Conservation (phyloP, 768 basidiomycete genomes). For the Leucosporidium yakuticum region DNA sequence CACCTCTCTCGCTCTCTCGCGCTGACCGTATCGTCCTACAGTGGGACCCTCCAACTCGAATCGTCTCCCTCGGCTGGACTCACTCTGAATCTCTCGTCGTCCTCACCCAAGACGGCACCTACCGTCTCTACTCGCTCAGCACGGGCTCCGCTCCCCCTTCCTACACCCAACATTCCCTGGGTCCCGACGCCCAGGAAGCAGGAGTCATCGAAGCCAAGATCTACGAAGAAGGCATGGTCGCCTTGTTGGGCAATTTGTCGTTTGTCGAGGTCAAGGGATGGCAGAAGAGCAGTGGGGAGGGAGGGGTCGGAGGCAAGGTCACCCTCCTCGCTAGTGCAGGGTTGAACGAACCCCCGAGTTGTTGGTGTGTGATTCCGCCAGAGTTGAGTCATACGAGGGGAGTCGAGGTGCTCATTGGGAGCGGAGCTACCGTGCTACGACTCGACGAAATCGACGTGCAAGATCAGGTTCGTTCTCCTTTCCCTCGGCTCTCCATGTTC, state of each 20-base stretch:
- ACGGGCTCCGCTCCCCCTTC: slow-evolving; percentile 43
- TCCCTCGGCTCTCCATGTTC: not conserved
- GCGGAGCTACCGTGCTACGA: slow-evolving; percentile 68
- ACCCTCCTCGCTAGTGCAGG: slow-evolving; percentile 47
- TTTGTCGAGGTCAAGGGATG: slow-evolving; percentile 84
- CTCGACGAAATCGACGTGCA: slow-evolving; percentile 83
- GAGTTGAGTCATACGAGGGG: slow-evolving; percentile 84
- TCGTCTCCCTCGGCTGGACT: slow-evolving; percentile 53
- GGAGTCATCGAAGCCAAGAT: slow-evolving; percentile 72
- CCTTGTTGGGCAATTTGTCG: slow-evolving; percentile 65
- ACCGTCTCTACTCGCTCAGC: slow-evolving; percentile 61
- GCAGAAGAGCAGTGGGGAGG: slow-evolving; percentile 39
- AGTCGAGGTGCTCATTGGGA: slow-evolving; percentile 78
- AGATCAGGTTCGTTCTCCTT: slow-evolving; percentile 53
- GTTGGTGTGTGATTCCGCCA: slow-evolving; percentile 86
- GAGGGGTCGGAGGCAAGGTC: slow-evolving; percentile 12
- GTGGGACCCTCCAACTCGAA: slow-evolving; percentile 81
- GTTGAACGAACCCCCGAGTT: slow-evolving; percentile 67
- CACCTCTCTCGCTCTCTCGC: slow-evolving; percentile 2
- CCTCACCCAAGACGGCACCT: slow-evolving; percentile 85
- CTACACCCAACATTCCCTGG: slow-evolving; percentile 78
- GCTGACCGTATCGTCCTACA: slow-evolving; percentile 42
- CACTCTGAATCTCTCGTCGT: slow-evolving; percentile 70
- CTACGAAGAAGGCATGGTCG: slow-evolving; percentile 80
- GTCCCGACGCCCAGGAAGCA: slow-evolving; percentile 69